Conservation (phyloP, 2,329 filamentous ascomycete genomes). For the Aschersonia sp. region DNA sequence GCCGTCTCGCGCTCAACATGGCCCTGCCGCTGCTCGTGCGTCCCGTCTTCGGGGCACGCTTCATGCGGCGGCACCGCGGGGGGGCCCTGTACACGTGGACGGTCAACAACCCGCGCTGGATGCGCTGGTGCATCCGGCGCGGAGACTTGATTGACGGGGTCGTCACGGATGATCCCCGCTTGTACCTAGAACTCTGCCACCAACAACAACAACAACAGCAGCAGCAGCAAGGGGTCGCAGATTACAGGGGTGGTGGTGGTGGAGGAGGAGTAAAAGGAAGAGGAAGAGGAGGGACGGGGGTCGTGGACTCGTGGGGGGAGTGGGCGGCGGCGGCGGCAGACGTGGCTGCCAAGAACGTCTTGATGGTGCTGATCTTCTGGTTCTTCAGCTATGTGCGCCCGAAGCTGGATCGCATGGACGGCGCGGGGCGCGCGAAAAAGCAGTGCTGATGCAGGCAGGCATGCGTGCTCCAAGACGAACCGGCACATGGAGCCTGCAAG, state of each 20-base stretch:
- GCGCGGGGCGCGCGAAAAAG: too few relatives aligned
- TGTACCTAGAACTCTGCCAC: slow-evolving; percentile 46
- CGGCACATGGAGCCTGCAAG: too few relatives aligned
- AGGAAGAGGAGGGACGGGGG: neutral
- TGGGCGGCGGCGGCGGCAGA: neutral
- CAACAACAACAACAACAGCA: neutral
- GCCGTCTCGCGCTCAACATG: slow-evolving; percentile 53
- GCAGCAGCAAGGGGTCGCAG: too few relatives aligned
- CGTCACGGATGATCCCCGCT: slow-evolving; percentile 68
- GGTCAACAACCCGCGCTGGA: slow-evolving; percentile 62
- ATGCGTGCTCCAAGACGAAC: too few relatives aligned
- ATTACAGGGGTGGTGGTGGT: too few relatives aligned
- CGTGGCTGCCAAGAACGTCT: neutral
- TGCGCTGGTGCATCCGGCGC: slow-evolving; percentile 60
- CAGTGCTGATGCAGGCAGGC: too few relatives aligned
- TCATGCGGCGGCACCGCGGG: slow-evolving; percentile 35
- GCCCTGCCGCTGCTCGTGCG: slow-evolving; percentile 53
- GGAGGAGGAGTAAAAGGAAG: too few relatives aligned
- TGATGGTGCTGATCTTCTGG: neutral
- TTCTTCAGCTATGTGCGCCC: neutral
- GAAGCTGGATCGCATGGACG: neutral
- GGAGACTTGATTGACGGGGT: slow-evolving; percentile 53
- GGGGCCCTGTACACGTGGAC: slow-evolving; percentile 69
- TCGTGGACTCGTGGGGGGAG: neutral
- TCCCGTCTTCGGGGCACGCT: slow-evolving; percentile 45